Base-by-base conservation (phyloP, 176 grass and related monocot genomes). In the Tillandsia fasciculata region DNA sequence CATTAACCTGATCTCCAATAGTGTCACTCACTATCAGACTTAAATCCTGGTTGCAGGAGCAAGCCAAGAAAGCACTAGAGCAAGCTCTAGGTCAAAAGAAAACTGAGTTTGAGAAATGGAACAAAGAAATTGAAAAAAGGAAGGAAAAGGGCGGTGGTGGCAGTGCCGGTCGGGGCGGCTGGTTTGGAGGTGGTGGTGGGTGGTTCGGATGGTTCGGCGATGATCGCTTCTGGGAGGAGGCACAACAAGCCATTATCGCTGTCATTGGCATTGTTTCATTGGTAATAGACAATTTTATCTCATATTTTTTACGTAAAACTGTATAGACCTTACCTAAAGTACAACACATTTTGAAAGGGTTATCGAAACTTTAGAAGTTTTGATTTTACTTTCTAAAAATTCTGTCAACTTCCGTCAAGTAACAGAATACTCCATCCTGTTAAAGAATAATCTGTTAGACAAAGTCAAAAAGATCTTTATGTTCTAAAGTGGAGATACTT, bases 151-250 rank as follows among this genome's bases (percentile, higher is more conserved):
- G 11, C 11, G 69, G 70, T 65, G 72, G 83, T 74, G 78, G 64
- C 65, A 64, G 71, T 67, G 72, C 77, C 65, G 78, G 49, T 8
- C 26, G 77, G 65, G 65, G 72, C 58, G 87, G 82, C 50, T 84
- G 91, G 77, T 78, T 79, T 76, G 82, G 64, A 70, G 87, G 87
- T 26, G 81, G 81, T 2, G 68, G 81, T 18, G 79, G 91, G 48
- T 91, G 91, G 91, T 88, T 83, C 48, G 74, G 87, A 48, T 86
- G 83, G 88, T 81, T 91, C 67, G 77, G 51, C n/a, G 72, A 71
- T 12, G 85, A 90, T 49, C 23, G 75, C 33, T 91, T 96, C 72
- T 91, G 91, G 91, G 75, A 91, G 49, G 83, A 87, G 59, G 82
- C 70, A 54, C 79, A 84, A 64, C 88, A 91, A 77, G 82, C 67